These are phyloP conservation scores for Amphibolis antarctica DNA, from an alignment of 106 monocot genomes.

Conservation along the genomic window DNA sequence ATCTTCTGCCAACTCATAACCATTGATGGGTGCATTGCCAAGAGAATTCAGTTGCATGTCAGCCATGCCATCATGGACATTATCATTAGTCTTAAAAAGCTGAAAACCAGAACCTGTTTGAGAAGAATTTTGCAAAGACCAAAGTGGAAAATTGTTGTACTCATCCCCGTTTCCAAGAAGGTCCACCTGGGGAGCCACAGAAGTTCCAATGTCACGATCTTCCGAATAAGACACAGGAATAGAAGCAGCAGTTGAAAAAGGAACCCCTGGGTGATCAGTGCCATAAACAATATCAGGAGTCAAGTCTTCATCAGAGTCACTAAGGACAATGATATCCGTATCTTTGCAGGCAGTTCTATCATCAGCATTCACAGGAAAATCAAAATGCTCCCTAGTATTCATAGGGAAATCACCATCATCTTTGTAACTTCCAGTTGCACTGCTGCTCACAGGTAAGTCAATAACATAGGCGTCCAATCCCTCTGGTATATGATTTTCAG, in stretches of 20 bases:
- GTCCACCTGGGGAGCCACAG: slow-evolving; percentile 22
- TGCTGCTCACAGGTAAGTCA: slow-evolving; percentile 32
- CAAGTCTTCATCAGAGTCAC: slow-evolving; percentile 77
- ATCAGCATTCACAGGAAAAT: slow-evolving; percentile 27
- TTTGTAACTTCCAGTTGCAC: slow-evolving; percentile 35
- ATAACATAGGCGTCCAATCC: slow-evolving; percentile 15
- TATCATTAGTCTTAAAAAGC: slow-evolving; percentile 43
- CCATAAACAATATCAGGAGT: slow-evolving; percentile 15
- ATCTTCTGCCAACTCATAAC: slow-evolving; percentile 14
- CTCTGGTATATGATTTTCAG: slow-evolving; percentile 19
- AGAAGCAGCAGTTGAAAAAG: slow-evolving; percentile 16
- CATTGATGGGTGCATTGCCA: slow-evolving; percentile 9
- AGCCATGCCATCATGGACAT: slow-evolving; percentile 27
- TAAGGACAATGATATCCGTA: slow-evolving; percentile 53
- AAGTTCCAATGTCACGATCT: slow-evolving; percentile 22
- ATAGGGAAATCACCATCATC: slow-evolving; percentile 45
- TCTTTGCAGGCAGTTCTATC: slow-evolving; percentile 25
- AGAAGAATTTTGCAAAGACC: slow-evolving; percentile 33
- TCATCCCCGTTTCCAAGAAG: slow-evolving; percentile 40
- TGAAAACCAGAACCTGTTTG: slow-evolving; percentile 37
- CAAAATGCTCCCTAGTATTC: slow-evolving; percentile 34
- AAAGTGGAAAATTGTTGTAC: slow-evolving; percentile 38
- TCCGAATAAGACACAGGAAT: slow-evolving; percentile 33
- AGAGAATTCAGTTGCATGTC: slow-evolving; percentile 18
- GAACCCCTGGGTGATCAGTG: slow-evolving; percentile 11